Evolutionary conservation across 768 basidiomycete genomes (phyloP), one percentile per base, ranked within the genome.

Genomic region (Amylocystis lapponica): DNA sequence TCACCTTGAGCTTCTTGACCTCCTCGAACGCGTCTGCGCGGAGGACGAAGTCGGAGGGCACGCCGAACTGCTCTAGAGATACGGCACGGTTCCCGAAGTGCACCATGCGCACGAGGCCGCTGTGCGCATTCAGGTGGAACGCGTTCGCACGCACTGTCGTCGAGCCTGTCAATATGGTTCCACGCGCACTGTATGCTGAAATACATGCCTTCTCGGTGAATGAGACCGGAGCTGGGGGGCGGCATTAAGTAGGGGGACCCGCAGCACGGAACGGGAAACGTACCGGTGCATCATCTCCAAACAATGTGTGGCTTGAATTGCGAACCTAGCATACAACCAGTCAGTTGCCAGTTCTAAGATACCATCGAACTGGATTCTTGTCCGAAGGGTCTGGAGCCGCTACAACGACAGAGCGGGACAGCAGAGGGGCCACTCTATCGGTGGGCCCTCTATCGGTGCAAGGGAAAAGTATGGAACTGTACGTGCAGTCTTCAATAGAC

Each of bases 71-170:
- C 58, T 86, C 83, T 11, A 86, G 62, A 10, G 83, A 85, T 19
- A 84, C 70, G 3, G 82, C 76, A 13, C 83, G 76, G 59, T 87
- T 86, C 16, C 85, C 83, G 49, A 82, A 84, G 54, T 87, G 85
- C 19, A 83, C 79, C 41, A 85, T 67, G 1, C 82, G 75, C 22
- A 86, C 83, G 30, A 78, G 68, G 12, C 81, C 81, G 29, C 81
- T 78, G 60, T 83, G 78, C 1, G 79, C 71, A 52, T 83, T 84
- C 23, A 83, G 67, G 60, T 86, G 83, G 57, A 84, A 86, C 1
- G 83, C 83, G 55, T 86, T 86, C 14, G 83, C 82, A 19, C 83
- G 78, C 23, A 86, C 82, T 81, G 53, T 1, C 45, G 34, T 10
- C 30, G n/a, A 13, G 31, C 39, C n/a, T 19, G 20, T 36, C 26